Conservation (phyloP, 345 rosid species). For the Populus euphratica region DNA sequence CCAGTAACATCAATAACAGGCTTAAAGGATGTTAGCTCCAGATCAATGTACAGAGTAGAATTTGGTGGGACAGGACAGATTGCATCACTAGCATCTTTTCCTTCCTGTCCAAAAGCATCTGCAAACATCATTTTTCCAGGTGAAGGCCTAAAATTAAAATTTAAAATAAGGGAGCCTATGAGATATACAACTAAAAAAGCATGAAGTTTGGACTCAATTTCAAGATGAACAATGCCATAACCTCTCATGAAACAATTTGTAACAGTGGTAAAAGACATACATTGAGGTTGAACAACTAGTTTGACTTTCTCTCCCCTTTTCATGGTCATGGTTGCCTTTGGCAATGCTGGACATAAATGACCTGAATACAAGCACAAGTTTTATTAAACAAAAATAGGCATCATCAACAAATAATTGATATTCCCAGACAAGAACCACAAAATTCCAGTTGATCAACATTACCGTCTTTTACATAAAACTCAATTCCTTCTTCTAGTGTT, state of each 20-base stretch:
- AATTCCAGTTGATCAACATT: constrained; percentile 10
- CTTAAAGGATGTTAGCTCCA: constrained; percentile 53
- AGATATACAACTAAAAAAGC: no score
- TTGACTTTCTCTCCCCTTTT: constrained; percentile 47
- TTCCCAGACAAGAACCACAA: not conserved
- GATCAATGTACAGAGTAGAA: constrained; percentile 38
- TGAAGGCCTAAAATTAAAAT: not conserved
- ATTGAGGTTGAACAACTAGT: constrained; percentile 49
- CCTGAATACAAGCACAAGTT: constrained; percentile 29
- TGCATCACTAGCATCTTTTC: constrained; percentile 20
- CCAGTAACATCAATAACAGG: constrained; percentile 53
- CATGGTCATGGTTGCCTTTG: constrained; percentile 53
- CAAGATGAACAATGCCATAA: not conserved
- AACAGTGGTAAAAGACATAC: constrained; percentile 27
- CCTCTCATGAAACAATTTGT: not conserved
- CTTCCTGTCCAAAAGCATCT: constrained; percentile 53
- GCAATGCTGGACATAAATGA: constrained; percentile 49
- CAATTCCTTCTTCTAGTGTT: constrained; percentile 51
- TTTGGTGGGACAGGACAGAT: constrained; percentile 36
- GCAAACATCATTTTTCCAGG: constrained; percentile 11
- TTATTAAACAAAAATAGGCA: not conserved
- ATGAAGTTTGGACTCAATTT: not conserved
- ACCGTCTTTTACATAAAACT: constrained; percentile 61
- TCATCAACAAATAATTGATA: not conserved
- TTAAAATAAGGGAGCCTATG: no score